Conservation (phyloP, 2,329 filamentous ascomycete genomes). For the Epichloe elymi region DNA sequence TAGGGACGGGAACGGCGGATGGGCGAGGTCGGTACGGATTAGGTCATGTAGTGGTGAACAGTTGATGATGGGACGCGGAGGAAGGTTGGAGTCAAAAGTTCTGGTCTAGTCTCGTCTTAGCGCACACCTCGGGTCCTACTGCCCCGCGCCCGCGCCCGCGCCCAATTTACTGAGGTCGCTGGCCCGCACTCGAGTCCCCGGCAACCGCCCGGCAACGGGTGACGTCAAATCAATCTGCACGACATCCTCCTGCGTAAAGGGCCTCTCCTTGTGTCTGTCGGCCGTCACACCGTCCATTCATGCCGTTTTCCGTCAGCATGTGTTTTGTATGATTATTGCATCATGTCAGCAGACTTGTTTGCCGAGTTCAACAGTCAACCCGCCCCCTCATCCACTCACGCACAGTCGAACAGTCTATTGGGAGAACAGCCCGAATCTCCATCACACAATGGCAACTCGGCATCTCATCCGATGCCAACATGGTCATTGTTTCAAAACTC, state of each 20-base stretch:
- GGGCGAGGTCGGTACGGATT: neutral
- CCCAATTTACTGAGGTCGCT: too few relatives aligned
- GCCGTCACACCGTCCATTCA: neutral
- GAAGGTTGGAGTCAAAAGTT: neutral
- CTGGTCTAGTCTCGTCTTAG: neutral
- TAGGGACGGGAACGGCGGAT: neutral
- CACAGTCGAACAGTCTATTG: constrained; percentile 6
- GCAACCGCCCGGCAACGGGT: neutral
- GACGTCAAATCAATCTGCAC: neutral
- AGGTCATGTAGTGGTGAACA: neutral
- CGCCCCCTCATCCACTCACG: constrained; percentile 16
- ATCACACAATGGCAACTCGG: constrained; percentile 6
- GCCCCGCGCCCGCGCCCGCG: too few relatives aligned
- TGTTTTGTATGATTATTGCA: constrained; percentile 1
- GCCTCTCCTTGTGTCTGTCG: neutral
- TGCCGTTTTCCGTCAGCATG: neutral
- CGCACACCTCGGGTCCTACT: neutral
- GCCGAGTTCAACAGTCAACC: constrained; percentile 45
- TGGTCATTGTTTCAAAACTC: constrained; percentile 20
- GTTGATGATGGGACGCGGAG: neutral
- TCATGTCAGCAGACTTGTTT: constrained; percentile 54
- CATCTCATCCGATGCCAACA: constrained; percentile 13
- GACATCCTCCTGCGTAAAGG: neutral
- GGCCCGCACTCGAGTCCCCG: neutral
- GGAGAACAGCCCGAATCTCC: constrained; percentile 6